Percentiles rank a stretch among this genome's conserved stretches.
These are phyloP conservation scores for Quercus lobata DNA, from an alignment of 331 rosid genomes.

Conservation along the genomic window DNA sequence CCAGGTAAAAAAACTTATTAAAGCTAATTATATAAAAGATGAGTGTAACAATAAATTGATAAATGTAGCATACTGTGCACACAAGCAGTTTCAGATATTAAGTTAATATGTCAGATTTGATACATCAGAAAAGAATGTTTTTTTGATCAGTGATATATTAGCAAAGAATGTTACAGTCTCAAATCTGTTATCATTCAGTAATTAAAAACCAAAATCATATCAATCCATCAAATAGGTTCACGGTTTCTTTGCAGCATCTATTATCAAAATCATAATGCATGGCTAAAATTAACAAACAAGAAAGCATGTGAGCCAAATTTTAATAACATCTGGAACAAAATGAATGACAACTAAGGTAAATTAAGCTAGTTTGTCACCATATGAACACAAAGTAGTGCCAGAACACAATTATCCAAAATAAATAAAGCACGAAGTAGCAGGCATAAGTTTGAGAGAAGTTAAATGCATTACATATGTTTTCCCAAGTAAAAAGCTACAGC, in stretches of 20 bases:
- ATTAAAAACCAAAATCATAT: neutral
- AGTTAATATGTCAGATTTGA: neutral
- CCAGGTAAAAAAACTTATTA: neutral
- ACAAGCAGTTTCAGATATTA: neutral
- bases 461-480: neutral
- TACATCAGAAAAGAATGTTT: no score
- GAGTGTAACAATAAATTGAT: neutral
- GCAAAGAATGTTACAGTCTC: neutral
- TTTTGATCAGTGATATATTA: neutral
- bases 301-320: neutral
- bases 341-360: neutral
- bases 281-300: neutral
- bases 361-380: neutral
- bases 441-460: neutral
- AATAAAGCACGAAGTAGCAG: neutral
- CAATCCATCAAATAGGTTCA: neutral
- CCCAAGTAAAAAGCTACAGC: conserved; percentile 1
- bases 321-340: neutral
- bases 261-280: neutral
- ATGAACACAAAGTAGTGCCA: neutral
- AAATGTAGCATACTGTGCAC: neutral
- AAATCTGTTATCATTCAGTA: neutral
- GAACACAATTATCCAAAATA: neutral
- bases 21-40: neutral
- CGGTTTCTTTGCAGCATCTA: neutral